These are phyloP conservation scores for Hyparrhenia diplandra DNA, from an alignment of 176 grass and related monocot genomes.

Conservation along the genomic window DNA sequence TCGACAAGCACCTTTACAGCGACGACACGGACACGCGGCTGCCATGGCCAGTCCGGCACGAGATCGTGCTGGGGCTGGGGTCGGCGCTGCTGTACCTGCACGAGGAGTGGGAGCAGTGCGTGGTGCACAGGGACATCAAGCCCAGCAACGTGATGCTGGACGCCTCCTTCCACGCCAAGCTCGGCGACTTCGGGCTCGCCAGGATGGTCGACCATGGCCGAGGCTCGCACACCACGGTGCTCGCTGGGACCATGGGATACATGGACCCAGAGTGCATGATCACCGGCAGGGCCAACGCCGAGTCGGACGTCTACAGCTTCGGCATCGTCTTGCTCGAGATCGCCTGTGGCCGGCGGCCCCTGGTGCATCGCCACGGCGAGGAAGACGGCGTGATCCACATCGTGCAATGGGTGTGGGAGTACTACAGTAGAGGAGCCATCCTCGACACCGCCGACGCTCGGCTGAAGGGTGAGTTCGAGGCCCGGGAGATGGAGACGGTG, in stretches of 20 bases:
- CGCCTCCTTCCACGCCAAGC: slow-evolving; percentile 17
- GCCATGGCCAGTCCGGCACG: too few species aligned
- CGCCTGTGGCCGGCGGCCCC: slow-evolving; percentile 3
- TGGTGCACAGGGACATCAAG: slow-evolving; percentile 31
- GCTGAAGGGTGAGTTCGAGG: not conserved
- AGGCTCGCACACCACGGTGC: not conserved
- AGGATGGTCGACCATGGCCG: slow-evolving; percentile 32
- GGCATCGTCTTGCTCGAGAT: slow-evolving; percentile 44
- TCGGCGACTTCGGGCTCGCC: slow-evolving; percentile 34
- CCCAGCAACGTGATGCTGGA: slow-evolving; percentile 42
- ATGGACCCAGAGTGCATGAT: slow-evolving; percentile 27
- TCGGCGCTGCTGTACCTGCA: slow-evolving; percentile 20
- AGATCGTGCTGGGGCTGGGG: not conserved
- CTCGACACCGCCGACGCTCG: slow-evolving; percentile 18
- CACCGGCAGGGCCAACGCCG: not conserved
- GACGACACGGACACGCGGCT: too few species aligned
- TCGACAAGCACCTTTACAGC: slow-evolving; percentile 38
- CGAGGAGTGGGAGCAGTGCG: slow-evolving; percentile 38
- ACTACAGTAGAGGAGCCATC: slow-evolving; percentile 1
- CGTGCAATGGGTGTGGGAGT: slow-evolving; percentile 19
- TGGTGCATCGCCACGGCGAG: not conserved
- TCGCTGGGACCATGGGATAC: slow-evolving; percentile 34
- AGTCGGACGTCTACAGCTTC: slow-evolving; percentile 39
- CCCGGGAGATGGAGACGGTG: slow-evolving; percentile 22
- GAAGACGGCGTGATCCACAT: not conserved